Evolutionary conservation across 2,329 filamentous ascomycete species (phyloP).

Genomic region (Aspergillus aculeatus): DNA sequence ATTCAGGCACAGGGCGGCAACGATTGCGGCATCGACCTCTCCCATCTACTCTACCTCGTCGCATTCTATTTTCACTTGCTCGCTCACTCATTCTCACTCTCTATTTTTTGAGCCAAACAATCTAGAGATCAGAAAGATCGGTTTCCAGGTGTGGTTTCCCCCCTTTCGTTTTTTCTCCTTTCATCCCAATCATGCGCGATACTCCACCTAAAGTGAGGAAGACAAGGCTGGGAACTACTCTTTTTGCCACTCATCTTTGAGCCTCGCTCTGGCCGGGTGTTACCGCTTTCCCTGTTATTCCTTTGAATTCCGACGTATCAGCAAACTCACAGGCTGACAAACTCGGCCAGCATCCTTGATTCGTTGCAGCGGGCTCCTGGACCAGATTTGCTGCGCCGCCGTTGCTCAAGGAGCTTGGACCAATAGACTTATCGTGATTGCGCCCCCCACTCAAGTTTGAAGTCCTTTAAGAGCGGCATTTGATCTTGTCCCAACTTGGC

Average conservation of each 20-base stretch:
- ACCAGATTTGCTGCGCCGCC: conserved; percentile 10
- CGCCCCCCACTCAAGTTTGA: conserved; percentile 2
- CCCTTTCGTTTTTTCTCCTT: background rate
- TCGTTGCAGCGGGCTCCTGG: conserved; percentile 1
- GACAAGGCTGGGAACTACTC: background rate
- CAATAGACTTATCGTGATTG: conserved; percentile 11
- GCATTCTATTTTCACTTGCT: background rate
- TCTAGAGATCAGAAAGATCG: background rate
- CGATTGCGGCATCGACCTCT: background rate
- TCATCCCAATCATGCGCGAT: background rate
- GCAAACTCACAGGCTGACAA: conserved; percentile 12
- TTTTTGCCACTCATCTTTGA: conserved; percentile 5
- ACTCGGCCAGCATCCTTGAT: conserved; percentile 11
- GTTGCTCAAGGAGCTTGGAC: conserved; percentile 10
- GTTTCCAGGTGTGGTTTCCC: conserved; percentile 1
- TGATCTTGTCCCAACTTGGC: conserved; percentile 15
- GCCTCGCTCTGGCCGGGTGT: conserved; percentile 6
- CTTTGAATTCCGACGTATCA: conserved; percentile 13
- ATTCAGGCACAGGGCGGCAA: conserved; percentile 9
- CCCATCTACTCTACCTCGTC: background rate
- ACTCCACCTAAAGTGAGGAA: background rate
- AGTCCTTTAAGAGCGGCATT: conserved; percentile 12
- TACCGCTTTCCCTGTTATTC: conserved; percentile 1
- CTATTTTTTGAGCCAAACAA: background rate
- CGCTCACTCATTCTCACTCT: background rate